phyloP scores from a whole-genome alignment of 495 filamentous ascomycete species.

The Penicillium canariense region DNA sequence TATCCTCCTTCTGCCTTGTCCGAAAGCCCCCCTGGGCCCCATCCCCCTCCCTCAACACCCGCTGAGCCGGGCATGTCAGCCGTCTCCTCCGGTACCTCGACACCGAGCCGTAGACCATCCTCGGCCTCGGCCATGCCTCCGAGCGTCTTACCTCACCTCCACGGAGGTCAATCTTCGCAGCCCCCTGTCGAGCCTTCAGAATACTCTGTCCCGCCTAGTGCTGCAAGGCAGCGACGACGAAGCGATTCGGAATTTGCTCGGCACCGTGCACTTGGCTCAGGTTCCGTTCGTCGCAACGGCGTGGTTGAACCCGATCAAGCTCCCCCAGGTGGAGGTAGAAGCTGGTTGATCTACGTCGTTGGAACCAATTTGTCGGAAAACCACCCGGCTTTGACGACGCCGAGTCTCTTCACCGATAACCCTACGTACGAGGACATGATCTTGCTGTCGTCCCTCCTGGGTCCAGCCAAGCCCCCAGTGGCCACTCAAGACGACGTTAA shows the following conservation, averaged over 20 bases:
- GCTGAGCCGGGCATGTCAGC: slow-evolving; percentile 60
- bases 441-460: slow-evolving; percentile 66
- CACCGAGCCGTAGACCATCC: slow-evolving; percentile 53
- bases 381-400: slow-evolving; percentile 73
- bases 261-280: slow-evolving; percentile 58
- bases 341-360: slow-evolving; percentile 79
- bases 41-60: slow-evolving; percentile 68
- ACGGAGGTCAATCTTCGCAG: slow-evolving; percentile 34
- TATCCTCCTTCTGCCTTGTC: slow-evolving; percentile 40
- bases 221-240: slow-evolving; percentile 52
- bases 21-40: slow-evolving; percentile 60
- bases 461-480: slow-evolving; percentile 72
- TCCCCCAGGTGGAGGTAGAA: slow-evolving; percentile 51
- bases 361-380: slow-evolving; percentile 74
- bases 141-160: slow-evolving; percentile 32
- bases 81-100: slow-evolving; percentile 55
- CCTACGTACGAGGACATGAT: slow-evolving; percentile 82
- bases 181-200: slow-evolving; percentile 32
- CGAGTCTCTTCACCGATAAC: slow-evolving; percentile 74
- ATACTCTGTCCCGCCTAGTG: slow-evolving; percentile 23
- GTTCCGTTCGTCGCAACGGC: slow-evolving; percentile 62
- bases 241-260: slow-evolving; percentile 64
- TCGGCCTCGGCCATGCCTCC: slow-evolving; percentile 49
- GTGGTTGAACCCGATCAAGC: slow-evolving; percentile 64
- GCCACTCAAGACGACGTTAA: slow-evolving; percentile 66